Conservation (phyloP, 352 stramenopile genomes). For the Globisporangium spinosum region DNA sequence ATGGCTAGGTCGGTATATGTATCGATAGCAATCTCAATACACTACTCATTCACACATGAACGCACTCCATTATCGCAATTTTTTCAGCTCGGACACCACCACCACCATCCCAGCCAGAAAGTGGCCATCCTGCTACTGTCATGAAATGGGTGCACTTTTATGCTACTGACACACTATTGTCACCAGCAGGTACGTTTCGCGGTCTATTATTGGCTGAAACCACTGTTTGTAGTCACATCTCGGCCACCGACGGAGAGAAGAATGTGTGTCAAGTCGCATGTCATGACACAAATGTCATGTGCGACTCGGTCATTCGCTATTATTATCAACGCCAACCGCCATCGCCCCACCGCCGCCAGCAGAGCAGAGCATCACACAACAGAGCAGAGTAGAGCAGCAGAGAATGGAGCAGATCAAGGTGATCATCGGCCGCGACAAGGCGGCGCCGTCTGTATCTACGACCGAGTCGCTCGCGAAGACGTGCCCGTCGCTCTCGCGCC, state of each 20-base stretch:
- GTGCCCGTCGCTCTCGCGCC: conserved; percentile 63
- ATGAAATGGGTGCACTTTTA: conserved; percentile 9
- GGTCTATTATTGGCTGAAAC: conserved; percentile 15
- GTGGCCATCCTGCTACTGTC: not conserved
- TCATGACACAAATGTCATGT: not conserved
- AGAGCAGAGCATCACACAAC: not conserved
- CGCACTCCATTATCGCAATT: not conserved
- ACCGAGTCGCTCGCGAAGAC: conserved; percentile 47
- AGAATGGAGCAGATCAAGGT: conserved; percentile 77
- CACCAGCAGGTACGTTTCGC: conserved; percentile 15
- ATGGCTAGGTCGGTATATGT: not conserved
- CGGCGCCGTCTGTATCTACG: conserved; percentile 22
- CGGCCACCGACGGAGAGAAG: not conserved
- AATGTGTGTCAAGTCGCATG: not conserved
- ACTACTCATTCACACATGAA: not conserved
- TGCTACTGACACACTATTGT: conserved; percentile 11
- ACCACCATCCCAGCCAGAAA: not conserved
- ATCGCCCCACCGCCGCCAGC: not conserved
- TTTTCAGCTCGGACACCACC: not conserved
- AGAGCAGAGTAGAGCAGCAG: not conserved
- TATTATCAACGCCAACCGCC: not conserved
- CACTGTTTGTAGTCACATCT: not conserved
- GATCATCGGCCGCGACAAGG: conserved; percentile 61
- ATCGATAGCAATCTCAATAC: not conserved
- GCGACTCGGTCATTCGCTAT: not conserved